Base-by-base conservation (phyloP, 2,329 filamentous ascomycete species). In the Colletotrichum sp. region DNA sequence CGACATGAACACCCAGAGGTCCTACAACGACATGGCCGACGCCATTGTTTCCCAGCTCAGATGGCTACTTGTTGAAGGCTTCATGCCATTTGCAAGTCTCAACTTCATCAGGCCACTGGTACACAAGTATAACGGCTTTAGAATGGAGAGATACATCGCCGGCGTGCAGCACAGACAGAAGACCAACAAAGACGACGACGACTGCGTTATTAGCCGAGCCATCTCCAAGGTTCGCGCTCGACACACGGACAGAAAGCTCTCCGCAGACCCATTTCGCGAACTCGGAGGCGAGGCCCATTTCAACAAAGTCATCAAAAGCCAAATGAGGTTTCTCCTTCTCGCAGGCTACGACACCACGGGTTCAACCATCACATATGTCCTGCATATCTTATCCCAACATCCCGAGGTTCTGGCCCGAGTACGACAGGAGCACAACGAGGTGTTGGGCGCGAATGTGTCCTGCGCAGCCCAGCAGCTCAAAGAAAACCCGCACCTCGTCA, bases 401-500 rank as follows among this genome's bases (percentile, higher is more conserved):
- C 1, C 75, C 72, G 6, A 64, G 6, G 74, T 65, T 6, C 77
- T 80, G 8, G 79, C 79, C n/a, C 77, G 67, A 9, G 62, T 83
- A 7, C 79, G 82, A 18, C 78, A 78, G 3, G 83, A 85, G 70
- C 82, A 82, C 68, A 78, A 84, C 65, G 80, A 82, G 6, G 84
- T 92, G 10, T 87, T 91, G 52, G 87, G 89, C 16, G 69, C 84
- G 0, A 84, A 88, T 62, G 78, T 83, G 10, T 79, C 82, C 8
- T 79, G 80, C 6, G 84, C 85, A 0, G 85, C 85, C 30, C 78
- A 80, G 5, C 80, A 84, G 36, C 82, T 92, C 18, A 80, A 82
- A 48, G 77, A 83, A 3, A 82, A 89, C 28, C 86, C 88, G 1
- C 80, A 85, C 32, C 82, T 88, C 4, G 83, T 92, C 60, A 90